Evolutionary conservation across 306 rosid species (phyloP), one percentile per base, ranked within the genome.

Genomic region (Alnus glutinosa): DNA sequence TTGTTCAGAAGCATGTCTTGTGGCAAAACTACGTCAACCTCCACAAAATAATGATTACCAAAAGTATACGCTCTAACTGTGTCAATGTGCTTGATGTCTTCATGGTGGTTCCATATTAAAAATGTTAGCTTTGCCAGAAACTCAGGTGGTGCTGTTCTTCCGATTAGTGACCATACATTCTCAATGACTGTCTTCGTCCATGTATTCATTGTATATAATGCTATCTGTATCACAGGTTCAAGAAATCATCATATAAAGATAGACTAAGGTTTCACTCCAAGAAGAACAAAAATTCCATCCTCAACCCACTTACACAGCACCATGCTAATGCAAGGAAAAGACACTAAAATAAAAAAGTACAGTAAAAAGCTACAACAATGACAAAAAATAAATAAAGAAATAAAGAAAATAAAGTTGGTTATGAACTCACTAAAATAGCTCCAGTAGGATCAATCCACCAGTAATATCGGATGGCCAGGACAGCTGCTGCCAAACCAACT

Each of bases 391-490:
- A 23, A 23, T 23, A 23, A 23, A 23, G 28, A 23, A 23, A 23
- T 42, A 74, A 44, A 82, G 14, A 70, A 67, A 39, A 64, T 48
- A 48, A 1, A 47, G 47, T 70, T 50, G 77, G 44, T 34, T 68
- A 37, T 75, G 70, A 79, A 86, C 97, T 92, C 78, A 90, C 97
- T 46, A 93, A 7, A 73, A 93, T 86, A 81, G 97, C 97, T 81
- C 97, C 97, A 14, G 80, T 1, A 55, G 97, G 96, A 82, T 93
- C 97, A 78, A 90, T 85, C 97, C 96, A 91, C 94, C 94, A 90
- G 52, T 3, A 0, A 78, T 72, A 87, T 76, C 75, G 86, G 84
- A 82, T 82, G 63, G 97, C 94, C 13, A 93, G 85, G 19, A 89
- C 88, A 42, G 96, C 97, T 73, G 97, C 96, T 66, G 88, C 91